Base-by-base conservation (phyloP, 345 rosid species). In the Lumnitzera littorea region DNA sequence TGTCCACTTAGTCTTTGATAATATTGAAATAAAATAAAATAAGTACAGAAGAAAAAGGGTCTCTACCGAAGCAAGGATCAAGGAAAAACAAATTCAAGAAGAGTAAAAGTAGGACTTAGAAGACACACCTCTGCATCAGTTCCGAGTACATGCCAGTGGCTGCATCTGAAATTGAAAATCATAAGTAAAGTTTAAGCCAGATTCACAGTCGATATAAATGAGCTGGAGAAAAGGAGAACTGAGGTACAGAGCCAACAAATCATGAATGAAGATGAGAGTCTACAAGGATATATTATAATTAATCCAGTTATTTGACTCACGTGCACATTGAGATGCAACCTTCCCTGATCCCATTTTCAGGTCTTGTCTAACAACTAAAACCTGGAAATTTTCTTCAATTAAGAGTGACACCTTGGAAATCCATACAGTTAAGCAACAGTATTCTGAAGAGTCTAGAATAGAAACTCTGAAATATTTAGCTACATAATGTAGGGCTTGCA, bases 291-390 rank as follows among this genome's bases (percentile, higher is more conserved):
- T 41, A 20, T 20, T 20, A 20, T 20, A 20, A 50, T 47, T 46
- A 29, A 29, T 29, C 36, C 36, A 29, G 57, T 0, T 12, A 48
- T 12, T 47, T 29, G 65, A 76, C 91, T 80, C 81, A 89, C 91
- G 96, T 63, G 96, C 96, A 70, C 96, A 89, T 63, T 89, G 96
- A 57, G 95, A 87, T 10, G 95, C 95, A 69, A 70, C 77, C 79
- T 89, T 89, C 53, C 96, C 96, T 50, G 82, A 56, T 59, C 83
- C 87, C 96, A 91, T 91, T 83, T 83, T 91, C 69, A 88, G 79
- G 80, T 91, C 96, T 69, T 88, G 96, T 76, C 98, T 82, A 24
- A 84, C 96, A 31, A 91, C 95, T 62, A 88, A 69, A 72, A 91
- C 95, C 98, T 88, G 84, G 65, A 20, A 46, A 24, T 20, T 46